A percentile compares a stretch with the other conserved stretches of the same genome.
phyloP scores from a whole-genome alignment of 148 eudicot species.

The Nepenthes gracilis region DNA sequence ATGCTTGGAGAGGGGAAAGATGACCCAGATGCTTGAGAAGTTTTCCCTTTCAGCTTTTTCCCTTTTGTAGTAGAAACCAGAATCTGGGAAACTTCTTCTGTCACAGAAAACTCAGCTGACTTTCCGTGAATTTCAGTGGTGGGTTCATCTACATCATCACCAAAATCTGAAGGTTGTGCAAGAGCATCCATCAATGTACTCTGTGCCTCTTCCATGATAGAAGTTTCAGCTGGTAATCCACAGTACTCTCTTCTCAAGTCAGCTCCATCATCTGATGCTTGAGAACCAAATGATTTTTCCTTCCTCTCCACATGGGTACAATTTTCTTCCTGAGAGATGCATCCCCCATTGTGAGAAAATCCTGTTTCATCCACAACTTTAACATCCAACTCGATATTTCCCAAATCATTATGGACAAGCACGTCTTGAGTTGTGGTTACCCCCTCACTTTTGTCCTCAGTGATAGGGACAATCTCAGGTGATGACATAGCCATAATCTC shows the following conservation, averaged over 20 bases:
- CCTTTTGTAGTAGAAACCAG: slow-evolving; percentile 37
- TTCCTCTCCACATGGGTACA: slow-evolving; percentile 37
- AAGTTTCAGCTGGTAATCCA: slow-evolving; percentile 41
- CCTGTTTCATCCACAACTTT: slow-evolving; percentile 84
- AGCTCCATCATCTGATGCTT: slow-evolving; percentile 80
- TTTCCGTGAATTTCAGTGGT: slow-evolving; percentile 29
- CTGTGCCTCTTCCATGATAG: slow-evolving; percentile 45
- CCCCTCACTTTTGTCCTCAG: slow-evolving; percentile 41
- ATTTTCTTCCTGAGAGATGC: slow-evolving; percentile 27
- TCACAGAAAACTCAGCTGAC: slow-evolving; percentile 20
- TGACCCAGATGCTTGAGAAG: slow-evolving; percentile 48
- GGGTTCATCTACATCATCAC: slow-evolving; percentile 35
- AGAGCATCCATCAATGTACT: slow-evolving; percentile 36
- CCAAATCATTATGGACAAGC: slow-evolving; percentile 32
- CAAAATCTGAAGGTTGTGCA: slow-evolving; percentile 41
- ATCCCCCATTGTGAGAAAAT: slow-evolving; percentile 32
- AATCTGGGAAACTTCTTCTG: slow-evolving; percentile 32
- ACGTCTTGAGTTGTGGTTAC: slow-evolving; percentile 56
- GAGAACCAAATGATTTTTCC: slow-evolving; percentile 69
- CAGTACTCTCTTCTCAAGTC: slow-evolving; percentile 59
- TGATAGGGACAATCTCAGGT: slow-evolving; percentile 38
- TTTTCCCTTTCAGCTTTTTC: slow-evolving; percentile 62
- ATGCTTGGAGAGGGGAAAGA: slow-evolving; percentile 38
- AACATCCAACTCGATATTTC: slow-evolving; percentile 61
- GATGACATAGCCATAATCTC: slow-evolving; percentile 83